Evolutionary conservation across 1,139 yeast species (phyloP).

Genomic region (Blastobotrys petasosporus): DNA sequence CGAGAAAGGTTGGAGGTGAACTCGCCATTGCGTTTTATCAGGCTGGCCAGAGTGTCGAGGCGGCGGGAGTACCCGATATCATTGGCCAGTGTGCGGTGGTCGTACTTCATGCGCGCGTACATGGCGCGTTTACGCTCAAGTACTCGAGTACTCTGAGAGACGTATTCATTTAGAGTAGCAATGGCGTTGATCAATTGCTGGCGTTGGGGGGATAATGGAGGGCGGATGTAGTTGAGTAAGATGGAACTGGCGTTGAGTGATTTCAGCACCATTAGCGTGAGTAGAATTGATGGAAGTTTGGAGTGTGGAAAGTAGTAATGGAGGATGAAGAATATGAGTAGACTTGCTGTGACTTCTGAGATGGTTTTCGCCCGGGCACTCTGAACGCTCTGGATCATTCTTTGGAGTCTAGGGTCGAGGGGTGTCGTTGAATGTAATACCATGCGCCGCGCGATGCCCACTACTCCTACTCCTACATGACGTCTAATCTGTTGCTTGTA

Average conservation of each 20-base stretch:
- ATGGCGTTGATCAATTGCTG: constrained; percentile 47
- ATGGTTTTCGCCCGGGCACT: neutral
- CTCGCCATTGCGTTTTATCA: constrained; percentile 39
- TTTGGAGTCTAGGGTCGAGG: no score
- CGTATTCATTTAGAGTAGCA: constrained; percentile 45
- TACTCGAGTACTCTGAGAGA: constrained; percentile 37
- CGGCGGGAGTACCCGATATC: constrained; percentile 53
- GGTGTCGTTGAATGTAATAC: no score
- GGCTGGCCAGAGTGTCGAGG: constrained; percentile 42
- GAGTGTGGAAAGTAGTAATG: neutral
- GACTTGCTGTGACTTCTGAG: constrained; percentile 3
- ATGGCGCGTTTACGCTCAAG: constrained; percentile 44
- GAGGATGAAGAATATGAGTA: constrained; percentile 2
- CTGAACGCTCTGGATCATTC: no score
- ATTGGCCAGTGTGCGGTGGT: constrained; percentile 50
- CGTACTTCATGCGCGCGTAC: constrained; percentile 47
- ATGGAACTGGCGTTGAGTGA: constrained; percentile 1
- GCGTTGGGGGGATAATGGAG: constrained; percentile 20
- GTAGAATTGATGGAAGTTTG: constrained; percentile 2
- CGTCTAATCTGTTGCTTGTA: no score
- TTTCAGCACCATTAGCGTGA: constrained; percentile 8
- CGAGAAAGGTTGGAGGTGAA: neutral
- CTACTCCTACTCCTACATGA: no score
- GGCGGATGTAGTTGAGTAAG: constrained; percentile 9
- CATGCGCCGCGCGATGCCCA: no score